Percentiles rank a stretch among this genome's conserved stretches.
Evolutionary conservation across 345 rosid species (phyloP).

Genomic region (Hevea brasiliensis): DNA sequence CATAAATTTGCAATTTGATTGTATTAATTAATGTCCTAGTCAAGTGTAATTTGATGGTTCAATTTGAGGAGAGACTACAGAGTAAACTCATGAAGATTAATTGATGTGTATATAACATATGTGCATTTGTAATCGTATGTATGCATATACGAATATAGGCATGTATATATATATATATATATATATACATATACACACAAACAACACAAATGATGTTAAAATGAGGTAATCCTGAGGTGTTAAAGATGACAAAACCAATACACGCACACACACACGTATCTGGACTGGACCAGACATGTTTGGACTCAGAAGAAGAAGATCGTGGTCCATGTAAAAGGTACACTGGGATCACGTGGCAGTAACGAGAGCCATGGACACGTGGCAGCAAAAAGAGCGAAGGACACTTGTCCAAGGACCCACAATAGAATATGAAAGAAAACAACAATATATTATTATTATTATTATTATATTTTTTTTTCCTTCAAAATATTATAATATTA

Average conservation of each 20-base stretch:
- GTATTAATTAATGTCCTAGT: too few relatives aligned
- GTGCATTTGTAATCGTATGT: too few relatives aligned
- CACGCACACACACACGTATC: too few relatives aligned
- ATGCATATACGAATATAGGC: too few relatives aligned
- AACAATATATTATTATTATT: background rate
- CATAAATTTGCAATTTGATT: too few relatives aligned
- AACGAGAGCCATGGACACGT: background rate
- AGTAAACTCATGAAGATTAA: too few relatives aligned
- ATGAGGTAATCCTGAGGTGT: constrained; percentile 33
- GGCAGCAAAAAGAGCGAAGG: background rate
- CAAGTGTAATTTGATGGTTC: too few relatives aligned
- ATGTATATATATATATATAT: too few relatives aligned
- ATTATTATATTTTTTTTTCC: background rate
- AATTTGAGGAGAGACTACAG: too few relatives aligned
- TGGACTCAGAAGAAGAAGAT: background rate
- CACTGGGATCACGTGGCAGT: background rate
- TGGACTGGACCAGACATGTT: background rate
- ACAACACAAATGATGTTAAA: too few relatives aligned
- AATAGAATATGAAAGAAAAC: background rate
- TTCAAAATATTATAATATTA: background rate
- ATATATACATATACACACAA: too few relatives aligned
- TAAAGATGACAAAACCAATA: constrained; percentile 7
- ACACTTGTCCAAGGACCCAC: background rate
- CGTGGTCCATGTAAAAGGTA: background rate
- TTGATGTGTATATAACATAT: too few relatives aligned